A percentile compares a stretch with the other conserved stretches of the same genome.
These are phyloP conservation scores for Syzygium grande DNA, from an alignment of 345 rosid species.

Conservation along the genomic window DNA sequence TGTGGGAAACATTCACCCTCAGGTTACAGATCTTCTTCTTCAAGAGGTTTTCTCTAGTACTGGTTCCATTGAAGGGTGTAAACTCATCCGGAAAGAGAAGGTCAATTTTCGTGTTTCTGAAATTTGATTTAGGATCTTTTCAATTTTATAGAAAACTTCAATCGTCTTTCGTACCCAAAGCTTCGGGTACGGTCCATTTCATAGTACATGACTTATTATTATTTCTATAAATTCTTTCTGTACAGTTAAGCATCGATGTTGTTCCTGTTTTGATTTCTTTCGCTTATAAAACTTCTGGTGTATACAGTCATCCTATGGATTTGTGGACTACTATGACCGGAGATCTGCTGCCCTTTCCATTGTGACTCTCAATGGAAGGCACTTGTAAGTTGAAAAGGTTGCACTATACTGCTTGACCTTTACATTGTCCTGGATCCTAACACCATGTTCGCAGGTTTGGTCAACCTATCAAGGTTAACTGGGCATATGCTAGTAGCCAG, in stretches of 20 bases:
- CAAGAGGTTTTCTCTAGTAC: slow-evolving; percentile 63
- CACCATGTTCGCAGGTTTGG: slow-evolving; percentile 58
- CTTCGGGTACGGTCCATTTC: neutral
- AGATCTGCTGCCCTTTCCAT: slow-evolving; percentile 83
- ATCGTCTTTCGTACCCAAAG: neutral
- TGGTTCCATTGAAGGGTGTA: slow-evolving; percentile 65
- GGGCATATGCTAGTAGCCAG: slow-evolving; percentile 99
- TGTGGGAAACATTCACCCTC: slow-evolving; percentile 65
- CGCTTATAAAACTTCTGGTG: neutral
- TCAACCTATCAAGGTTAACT: slow-evolving; percentile 97
- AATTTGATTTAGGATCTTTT: neutral
- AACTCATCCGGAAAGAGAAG: slow-evolving; percentile 66
- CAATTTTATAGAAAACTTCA: neutral
- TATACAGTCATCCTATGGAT: slow-evolving; percentile 85
- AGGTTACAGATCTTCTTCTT: slow-evolving; percentile 57
- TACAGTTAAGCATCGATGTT: neutral
- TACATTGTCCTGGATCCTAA: neutral
- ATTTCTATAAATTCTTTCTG: neutral
- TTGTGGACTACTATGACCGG: slow-evolving; percentile 87
- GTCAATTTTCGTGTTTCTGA: slow-evolving; percentile 11
- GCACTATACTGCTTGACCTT: neutral
- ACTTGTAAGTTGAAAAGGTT: slow-evolving; percentile 43
- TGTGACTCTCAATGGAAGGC: slow-evolving; percentile 75
- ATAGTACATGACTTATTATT: neutral
- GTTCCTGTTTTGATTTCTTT: neutral